Base-by-base conservation (phyloP, 1,284 basidiomycete genomes). In the Tilletia walkeri region DNA sequence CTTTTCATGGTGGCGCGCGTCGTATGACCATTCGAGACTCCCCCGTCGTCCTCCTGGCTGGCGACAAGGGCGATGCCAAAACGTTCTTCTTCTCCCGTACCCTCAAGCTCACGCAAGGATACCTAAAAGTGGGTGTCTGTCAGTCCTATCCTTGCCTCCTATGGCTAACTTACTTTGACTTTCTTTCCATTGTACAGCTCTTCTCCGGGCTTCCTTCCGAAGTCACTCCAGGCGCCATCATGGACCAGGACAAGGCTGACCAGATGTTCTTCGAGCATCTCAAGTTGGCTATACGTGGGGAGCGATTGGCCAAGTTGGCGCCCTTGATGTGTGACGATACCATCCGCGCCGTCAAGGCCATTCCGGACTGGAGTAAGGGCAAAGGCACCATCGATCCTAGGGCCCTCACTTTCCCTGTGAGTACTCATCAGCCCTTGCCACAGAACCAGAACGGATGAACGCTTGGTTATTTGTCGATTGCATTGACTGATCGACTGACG, bases 81-180 rank as follows among this genome's bases (percentile, higher is more conserved):
- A 74, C 70, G 4, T 78, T 78, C 38, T 78, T 76, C 71, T 65
- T 75, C 69, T 72, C 76, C 63, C 70, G 76, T 6, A 69, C 67
- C 0, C 65, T 75, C 49, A 54, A 76, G 48, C 76, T 78, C 47
- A 72, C 72, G 39, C 49, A 71, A 9, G 76, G 14, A 63, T 78
- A 20, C 76, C 71, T 3, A 39, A 75, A 45, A 14, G 41, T 45
- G 41, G 14, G 41, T 30, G 24, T 30, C 24, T 30, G 24, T 30
- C 24, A 30, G 24, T 30, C 24, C 24, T 30, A 30, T 30, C 24
- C 24, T 30, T 30, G 2, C 24, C 24, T 30, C 24, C 2, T 30
- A 45, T 45, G 41, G 41, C 41, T 45, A 14, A 45, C 6, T 45
- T 45, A 45, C 9, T 45, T 45, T 14, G 41, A 9, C 41, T 45